phyloP scores from a whole-genome alignment of 2,329 filamentous ascomycete genomes.

The Ceratocystiopsis brevicomis region DNA sequence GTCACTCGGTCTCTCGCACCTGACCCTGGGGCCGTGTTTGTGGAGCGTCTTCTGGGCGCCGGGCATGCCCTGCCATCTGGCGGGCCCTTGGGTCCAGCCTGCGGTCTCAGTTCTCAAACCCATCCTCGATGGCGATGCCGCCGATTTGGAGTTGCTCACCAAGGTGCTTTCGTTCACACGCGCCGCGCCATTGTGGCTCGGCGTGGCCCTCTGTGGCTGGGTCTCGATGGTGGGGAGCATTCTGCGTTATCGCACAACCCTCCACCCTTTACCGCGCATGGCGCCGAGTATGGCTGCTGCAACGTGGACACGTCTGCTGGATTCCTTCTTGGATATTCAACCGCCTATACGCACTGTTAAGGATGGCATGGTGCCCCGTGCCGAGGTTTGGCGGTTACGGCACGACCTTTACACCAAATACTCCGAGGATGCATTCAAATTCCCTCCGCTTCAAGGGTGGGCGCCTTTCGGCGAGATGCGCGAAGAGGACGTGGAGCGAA shows the following conservation, averaged over 20 bases:
- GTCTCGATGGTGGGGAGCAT: not conserved
- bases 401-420: conserved; percentile 1
- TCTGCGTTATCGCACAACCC: not conserved
- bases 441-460: not conserved
- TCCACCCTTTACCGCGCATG: not conserved
- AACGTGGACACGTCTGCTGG: conserved; percentile 3
- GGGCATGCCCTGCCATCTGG: conserved; percentile 3
- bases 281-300: conserved; percentile 2
- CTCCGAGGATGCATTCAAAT: not conserved
- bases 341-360: not conserved
- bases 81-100: conserved; percentile 4
- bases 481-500: not conserved
- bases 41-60: conserved; percentile 6
- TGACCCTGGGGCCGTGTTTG: not conserved
- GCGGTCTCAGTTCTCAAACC: conserved; percentile 1
- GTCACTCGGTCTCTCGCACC: conserved; percentile 1
- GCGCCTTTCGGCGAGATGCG: conserved; percentile 1
- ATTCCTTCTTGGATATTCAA: conserved; percentile 2
- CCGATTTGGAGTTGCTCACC: conserved; percentile 3
- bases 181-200: conserved; percentile 5
- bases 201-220: conserved; percentile 3
- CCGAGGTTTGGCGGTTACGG: conserved; percentile 6
- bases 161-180: conserved; percentile 4
- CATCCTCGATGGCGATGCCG: not conserved
- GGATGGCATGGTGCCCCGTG: conserved; percentile 1